phyloP scores from a whole-genome alignment of 495 filamentous ascomycete genomes.

The Aspergillus ellipticus region DNA sequence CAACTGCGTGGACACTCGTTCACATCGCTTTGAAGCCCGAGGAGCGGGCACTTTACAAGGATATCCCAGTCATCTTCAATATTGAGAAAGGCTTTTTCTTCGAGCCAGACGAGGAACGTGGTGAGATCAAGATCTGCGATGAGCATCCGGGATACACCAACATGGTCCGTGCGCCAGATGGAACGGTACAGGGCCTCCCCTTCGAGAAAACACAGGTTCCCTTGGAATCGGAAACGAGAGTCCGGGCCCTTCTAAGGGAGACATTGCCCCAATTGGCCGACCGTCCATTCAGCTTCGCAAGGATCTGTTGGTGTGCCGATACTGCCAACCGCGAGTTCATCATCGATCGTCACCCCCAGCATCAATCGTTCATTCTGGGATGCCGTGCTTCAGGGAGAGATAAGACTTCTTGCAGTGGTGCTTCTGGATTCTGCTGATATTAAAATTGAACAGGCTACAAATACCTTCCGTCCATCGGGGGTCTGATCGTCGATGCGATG shows the following conservation, averaged over 20 bases:
- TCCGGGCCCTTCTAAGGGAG: constrained; percentile 42
- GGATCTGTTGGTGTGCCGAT: constrained; percentile 55
- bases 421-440: constrained; percentile 1
- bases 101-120: constrained; percentile 48
- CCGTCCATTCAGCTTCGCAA: constrained; percentile 44
- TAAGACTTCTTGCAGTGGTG: neutral
- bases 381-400: constrained; percentile 50
- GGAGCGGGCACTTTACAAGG: constrained; percentile 37
- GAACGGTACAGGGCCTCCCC: constrained; percentile 34
- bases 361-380: constrained; percentile 41
- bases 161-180: constrained; percentile 23
- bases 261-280: constrained; percentile 49
- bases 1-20: constrained; percentile 50
- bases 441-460: neutral
- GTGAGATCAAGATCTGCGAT: constrained; percentile 54
- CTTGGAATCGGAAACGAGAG: constrained; percentile 36
- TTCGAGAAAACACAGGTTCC: constrained; percentile 50
- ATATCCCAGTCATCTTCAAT: constrained; percentile 51
- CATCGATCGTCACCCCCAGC: constrained; percentile 40
- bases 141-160: constrained; percentile 56
- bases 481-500: constrained; percentile 43
- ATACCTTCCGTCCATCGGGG: constrained; percentile 40
- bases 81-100: constrained; percentile 54
- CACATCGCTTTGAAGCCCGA: constrained; percentile 47
- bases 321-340: constrained; percentile 48